Conservation (phyloP, 805 yeast species). For the Pichia exigua region DNA sequence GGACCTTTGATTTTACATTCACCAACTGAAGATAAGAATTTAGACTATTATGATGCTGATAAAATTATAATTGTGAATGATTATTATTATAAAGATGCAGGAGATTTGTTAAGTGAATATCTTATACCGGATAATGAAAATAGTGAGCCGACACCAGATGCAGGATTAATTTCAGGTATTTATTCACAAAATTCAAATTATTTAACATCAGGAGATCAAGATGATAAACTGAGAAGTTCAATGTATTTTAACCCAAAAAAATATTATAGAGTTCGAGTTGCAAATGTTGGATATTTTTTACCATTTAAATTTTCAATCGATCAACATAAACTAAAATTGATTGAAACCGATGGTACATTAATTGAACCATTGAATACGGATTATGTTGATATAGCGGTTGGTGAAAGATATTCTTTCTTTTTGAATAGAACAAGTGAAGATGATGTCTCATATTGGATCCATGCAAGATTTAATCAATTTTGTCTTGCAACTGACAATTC, state of each 20-base stretch:
- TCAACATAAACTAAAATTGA: slow-evolving; percentile 43
- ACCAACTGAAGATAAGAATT: slow-evolving; percentile 11
- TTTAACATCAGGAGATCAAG: too few relatives aligned
- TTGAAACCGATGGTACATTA: slow-evolving; percentile 53
- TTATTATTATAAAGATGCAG: slow-evolving; percentile 37
- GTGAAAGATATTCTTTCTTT: slow-evolving; percentile 19
- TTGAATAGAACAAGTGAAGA: slow-evolving; percentile 6
- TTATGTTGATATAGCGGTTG: slow-evolving; percentile 14
- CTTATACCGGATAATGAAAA: slow-evolving; percentile 13
- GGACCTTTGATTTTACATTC: slow-evolving; percentile 19
- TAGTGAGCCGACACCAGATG: slow-evolving; percentile 21
- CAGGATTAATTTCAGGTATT: slow-evolving; percentile 18
- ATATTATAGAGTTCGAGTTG: slow-evolving; percentile 41
- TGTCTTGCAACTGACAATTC: slow-evolving; percentile 15
- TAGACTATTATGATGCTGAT: slow-evolving; percentile 41
- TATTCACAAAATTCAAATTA: too few relatives aligned
- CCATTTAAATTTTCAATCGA: slow-evolving; percentile 49
- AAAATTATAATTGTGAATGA: slow-evolving; percentile 36
- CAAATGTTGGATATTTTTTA: slow-evolving; percentile 51
- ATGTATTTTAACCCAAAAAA: slow-evolving; percentile 33
- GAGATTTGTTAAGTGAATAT: too few relatives aligned
- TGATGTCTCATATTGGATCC: slow-evolving; percentile 8
- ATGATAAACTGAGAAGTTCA: too few relatives aligned
- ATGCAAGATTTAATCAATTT: slow-evolving; percentile 16
- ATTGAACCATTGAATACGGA: slow-evolving; percentile 34